Base-by-base conservation (phyloP, 116 monocot genomes). In the Papilionanthe hybrid region DNA sequence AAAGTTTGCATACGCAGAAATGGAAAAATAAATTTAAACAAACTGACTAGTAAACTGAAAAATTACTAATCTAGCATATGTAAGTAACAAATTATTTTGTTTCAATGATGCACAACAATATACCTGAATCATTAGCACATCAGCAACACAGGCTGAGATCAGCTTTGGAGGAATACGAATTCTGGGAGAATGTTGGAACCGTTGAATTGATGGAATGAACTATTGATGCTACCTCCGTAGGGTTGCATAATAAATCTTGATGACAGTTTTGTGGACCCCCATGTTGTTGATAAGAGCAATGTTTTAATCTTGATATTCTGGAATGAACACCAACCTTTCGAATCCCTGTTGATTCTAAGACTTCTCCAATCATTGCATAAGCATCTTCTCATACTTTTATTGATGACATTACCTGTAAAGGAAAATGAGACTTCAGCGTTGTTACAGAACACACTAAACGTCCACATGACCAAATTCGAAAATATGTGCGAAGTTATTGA, bases 81-180 rank as follows among this genome's bases (percentile, higher is more conserved):
- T 48, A 48, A 12, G 12, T 9, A 48, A 48, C 48, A 12, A 48
- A 48, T 48, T 48, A 48, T 48, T 48, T 48, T 48, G 48, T 25
- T 68, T 68, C 32, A 29, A 8, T 30, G 29, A 29, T 28, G 67
- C 68, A 72, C 43, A 19, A n/a, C 13, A 18, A 72, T 7, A 42
- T 42, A 72, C 72, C 72, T 72, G 72, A 72, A 72, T 72, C 72
- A 72, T 72, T 20, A 72, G 28, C 72, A 72, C 7, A 42, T 42
- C 72, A 72, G 72, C 72, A 42, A 72, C 72, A 72, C 72, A 72
- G 5, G 72, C 72, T 42, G 72, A 32, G 32, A 32, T 32, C 32
- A 32, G 32, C 32, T 32, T 32, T 32, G 32, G 32, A 32, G 32
- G 32, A 72, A 43, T 29, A 12, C 15, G 6, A 5, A 22, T 41